phyloP scores from a whole-genome alignment of 192 early-diverging fungal species.

The Spinellus fusiger region DNA sequence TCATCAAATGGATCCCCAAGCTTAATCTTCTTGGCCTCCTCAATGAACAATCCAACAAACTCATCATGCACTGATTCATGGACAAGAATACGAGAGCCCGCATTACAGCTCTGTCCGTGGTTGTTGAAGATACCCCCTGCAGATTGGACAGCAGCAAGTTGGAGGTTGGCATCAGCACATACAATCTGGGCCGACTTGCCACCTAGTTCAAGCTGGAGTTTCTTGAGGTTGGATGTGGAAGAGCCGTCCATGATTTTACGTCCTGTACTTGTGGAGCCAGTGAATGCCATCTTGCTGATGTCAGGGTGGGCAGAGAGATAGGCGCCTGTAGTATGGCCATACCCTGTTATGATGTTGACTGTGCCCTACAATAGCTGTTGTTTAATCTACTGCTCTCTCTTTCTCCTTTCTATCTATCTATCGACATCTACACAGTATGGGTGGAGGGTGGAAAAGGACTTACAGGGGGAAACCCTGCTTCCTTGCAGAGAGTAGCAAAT shows the following conservation, averaged over 20 bases:
- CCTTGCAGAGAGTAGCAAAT: conserved; percentile 57
- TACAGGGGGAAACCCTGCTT: conserved; percentile 67
- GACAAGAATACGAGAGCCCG: conserved; percentile 75
- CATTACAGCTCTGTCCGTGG: conserved; percentile 82
- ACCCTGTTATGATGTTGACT: conserved; percentile 79
- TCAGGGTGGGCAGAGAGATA: conserved; percentile 51
- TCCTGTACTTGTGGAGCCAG: conserved; percentile 67
- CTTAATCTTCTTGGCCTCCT: conserved; percentile 42
- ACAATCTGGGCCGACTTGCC: conserved; percentile 82
- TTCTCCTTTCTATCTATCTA: too few species aligned
- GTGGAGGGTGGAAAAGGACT: conserved; percentile 1
- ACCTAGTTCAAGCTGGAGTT: conserved; percentile 76
- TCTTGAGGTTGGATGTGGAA: conserved; percentile 58
- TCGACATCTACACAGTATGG: not conserved
- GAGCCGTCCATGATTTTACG: conserved; percentile 50
- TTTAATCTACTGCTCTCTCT: too few species aligned
- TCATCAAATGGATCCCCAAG: conserved; percentile 68
- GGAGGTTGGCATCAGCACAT: conserved; percentile 69
- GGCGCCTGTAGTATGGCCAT: conserved; percentile 51
- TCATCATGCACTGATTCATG: conserved; percentile 58
- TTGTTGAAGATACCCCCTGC: conserved; percentile 67
- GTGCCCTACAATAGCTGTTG: conserved; percentile 44
- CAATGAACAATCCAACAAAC: conserved; percentile 61
- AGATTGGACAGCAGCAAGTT: conserved; percentile 58
- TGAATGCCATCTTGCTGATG: conserved; percentile 65